These are phyloP conservation scores for Halenospora varia DNA, from an alignment of 495 filamentous ascomycete genomes.

Conservation along the genomic window DNA sequence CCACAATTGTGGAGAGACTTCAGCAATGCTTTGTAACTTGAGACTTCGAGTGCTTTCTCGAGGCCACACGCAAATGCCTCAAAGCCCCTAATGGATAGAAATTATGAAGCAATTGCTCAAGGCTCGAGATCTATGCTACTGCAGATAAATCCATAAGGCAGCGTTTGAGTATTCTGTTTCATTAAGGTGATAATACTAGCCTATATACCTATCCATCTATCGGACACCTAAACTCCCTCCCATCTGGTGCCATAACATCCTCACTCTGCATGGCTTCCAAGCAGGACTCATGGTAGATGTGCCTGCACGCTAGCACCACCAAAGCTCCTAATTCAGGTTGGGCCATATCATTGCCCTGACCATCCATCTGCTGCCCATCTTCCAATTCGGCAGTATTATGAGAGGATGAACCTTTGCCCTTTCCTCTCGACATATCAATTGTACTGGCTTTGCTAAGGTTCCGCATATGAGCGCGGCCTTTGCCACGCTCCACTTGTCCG, in stretches of 20 bases:
- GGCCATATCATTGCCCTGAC: slow-evolving; percentile 6
- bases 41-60: no score
- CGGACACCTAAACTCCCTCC: slow-evolving; percentile 48
- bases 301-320: slow-evolving; percentile 56
- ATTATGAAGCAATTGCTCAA: no score
- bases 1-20: no score
- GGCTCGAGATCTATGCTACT: no score
- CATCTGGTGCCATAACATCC: slow-evolving; percentile 23
- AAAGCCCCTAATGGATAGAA: no score
- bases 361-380: slow-evolving; percentile 16
- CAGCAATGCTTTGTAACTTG: no score
- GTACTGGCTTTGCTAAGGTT: slow-evolving; percentile 25
- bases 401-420: slow-evolving; percentile 23
- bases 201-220: slow-evolving; percentile 44
- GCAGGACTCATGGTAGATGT: slow-evolving; percentile 59
- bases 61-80: no score
- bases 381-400: slow-evolving; percentile 17
- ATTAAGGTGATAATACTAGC: slow-evolving; percentile 10
- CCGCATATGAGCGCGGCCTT: slow-evolving; percentile 25
- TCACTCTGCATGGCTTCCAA: slow-evolving; percentile 48
- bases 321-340: slow-evolving; percentile 40
- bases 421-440: slow-evolving; percentile 29
- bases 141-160: no score
- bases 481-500: slow-evolving; percentile 26
- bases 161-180: no score